Conservation (phyloP, 495 filamentous ascomycete genomes). For the Penicillium odoratum region DNA sequence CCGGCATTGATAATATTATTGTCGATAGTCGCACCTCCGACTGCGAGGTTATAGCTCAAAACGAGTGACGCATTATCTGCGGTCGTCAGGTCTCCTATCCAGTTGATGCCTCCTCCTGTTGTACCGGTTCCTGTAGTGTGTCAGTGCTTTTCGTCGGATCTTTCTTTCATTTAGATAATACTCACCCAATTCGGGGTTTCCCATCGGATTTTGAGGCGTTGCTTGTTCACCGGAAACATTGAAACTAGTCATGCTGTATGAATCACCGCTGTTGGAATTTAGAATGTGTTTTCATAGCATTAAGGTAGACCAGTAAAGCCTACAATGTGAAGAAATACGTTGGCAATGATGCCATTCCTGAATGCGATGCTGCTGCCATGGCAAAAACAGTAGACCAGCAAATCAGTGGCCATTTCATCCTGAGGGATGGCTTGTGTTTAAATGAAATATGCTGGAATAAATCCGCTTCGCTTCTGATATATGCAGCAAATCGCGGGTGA, state of each 20-base stretch:
- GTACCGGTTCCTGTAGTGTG: conserved; percentile 42
- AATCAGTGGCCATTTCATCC: neutral
- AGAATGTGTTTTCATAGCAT: neutral
- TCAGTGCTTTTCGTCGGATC: neutral
- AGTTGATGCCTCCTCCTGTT: conserved; percentile 52
- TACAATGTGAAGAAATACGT: conserved; percentile 43
- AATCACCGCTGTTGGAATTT: conserved; percentile 45
- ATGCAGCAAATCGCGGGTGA: neutral
- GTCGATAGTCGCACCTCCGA: conserved; percentile 59
- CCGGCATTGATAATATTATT: conserved; percentile 39
- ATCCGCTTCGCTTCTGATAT: no score
- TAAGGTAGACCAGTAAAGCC: neutral
- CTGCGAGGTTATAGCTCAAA: conserved; percentile 56
- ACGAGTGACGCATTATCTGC: conserved; percentile 53
- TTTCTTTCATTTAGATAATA: neutral
- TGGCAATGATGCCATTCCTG: conserved; percentile 9
- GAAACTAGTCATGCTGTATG: conserved; percentile 68
- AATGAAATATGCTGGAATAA: neutral
- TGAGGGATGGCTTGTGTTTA: neutral
- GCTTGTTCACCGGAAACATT: conserved; percentile 61
- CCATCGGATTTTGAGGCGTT: conserved; percentile 63
- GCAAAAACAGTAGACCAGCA: conserved; percentile 1
- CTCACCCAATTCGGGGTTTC: conserved; percentile 60
- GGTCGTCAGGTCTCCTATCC: conserved; percentile 57
- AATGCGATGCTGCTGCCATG: conserved; percentile 24